These are phyloP conservation scores for Podochytrium sp. DNA, from an alignment of 192 early-diverging fungal species.

Conservation along the genomic window DNA sequence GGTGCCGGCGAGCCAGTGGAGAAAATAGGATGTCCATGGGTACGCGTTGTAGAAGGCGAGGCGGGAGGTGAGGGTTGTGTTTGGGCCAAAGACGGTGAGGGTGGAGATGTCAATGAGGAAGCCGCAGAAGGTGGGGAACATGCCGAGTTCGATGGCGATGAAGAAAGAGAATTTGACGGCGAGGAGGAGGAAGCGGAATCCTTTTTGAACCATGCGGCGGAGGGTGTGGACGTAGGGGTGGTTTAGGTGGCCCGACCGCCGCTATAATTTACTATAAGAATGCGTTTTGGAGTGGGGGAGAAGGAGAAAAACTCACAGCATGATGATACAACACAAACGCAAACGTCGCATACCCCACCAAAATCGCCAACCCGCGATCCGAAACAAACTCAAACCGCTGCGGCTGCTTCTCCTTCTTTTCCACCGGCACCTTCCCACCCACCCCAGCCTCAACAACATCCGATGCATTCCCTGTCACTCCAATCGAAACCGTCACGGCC, in stretches of 20 bases:
- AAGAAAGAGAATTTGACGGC: constrained; percentile 79
- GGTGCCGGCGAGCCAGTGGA: constrained; percentile 94
- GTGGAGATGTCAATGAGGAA: constrained; percentile 83
- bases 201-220: constrained; percentile 39
- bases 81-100: constrained; percentile 71
- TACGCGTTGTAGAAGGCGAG: constrained; percentile 59
- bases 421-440: not conserved
- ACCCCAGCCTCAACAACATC: too few relatives aligned
- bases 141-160: constrained; percentile 81
- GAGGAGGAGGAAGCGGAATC: constrained; percentile 38
- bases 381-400: constrained; percentile 34
- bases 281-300: too few relatives aligned
- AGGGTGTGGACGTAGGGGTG: constrained; percentile 53
- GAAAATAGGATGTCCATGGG: constrained; percentile 70
- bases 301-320: constrained; percentile 35
- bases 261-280: constrained; percentile 7
- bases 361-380: constrained; percentile 60
- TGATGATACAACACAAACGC: constrained; percentile 46
- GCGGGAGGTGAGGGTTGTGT: constrained; percentile 60
- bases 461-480: not conserved
- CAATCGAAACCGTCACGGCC: not conserved
- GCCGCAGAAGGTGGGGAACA: constrained; percentile 90
- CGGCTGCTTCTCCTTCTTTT: not conserved
- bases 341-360: constrained; percentile 66
- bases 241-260: constrained; percentile 34